Base-by-base conservation (phyloP, 345 rosid species). In the Mercurialis annua region DNA sequence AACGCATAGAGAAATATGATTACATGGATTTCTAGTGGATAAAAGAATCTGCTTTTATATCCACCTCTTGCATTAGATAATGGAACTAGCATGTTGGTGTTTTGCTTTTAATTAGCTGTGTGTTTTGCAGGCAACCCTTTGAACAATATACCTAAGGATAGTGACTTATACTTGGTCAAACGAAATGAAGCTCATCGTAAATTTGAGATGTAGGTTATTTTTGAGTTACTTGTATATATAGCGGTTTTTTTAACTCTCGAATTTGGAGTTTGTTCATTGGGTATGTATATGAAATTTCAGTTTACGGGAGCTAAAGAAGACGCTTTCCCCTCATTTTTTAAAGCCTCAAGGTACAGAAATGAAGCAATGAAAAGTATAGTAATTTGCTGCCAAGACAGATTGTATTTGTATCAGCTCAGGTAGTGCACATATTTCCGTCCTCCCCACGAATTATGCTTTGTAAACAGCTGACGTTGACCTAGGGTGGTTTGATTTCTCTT, bases 291-390 rank as follows among this genome's bases (percentile, higher is more conserved):
- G 42, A 62, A 51, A 58, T 71, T 74, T 38, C 92, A 93, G 98
- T 65, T 81, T 93, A 70, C 69, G 87, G 62, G 94, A 88, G 66
- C 77, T 90, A 56, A 92, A 93, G 86, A 93, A 84, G 90, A 84
- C 77, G 83, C 92, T 90, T 36, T 42, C 78, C 57, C 91, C 94
- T 6, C 71, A 82, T 60, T 87, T 88, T 68, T 73, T 88, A 10
- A 81, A 78, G 76, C 81, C 18, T 3, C 59, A 26, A 59, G 57
- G 40, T 71, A 31, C 46, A 71, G 9, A 50, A 38, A 46, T 56
- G 58, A 71, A 42, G 49, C 36, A 23, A 33, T 16, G 26, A 51
- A 29, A 49, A 59, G 23, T 17, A 40, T 3, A 31, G 27, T 2
- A n/a, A n/a, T n/a, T 36, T 33, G 15, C 34, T 3, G 30, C 29